Evolutionary conservation across 257 asterid species (phyloP).

Genomic region (Gentiana straminea): DNA sequence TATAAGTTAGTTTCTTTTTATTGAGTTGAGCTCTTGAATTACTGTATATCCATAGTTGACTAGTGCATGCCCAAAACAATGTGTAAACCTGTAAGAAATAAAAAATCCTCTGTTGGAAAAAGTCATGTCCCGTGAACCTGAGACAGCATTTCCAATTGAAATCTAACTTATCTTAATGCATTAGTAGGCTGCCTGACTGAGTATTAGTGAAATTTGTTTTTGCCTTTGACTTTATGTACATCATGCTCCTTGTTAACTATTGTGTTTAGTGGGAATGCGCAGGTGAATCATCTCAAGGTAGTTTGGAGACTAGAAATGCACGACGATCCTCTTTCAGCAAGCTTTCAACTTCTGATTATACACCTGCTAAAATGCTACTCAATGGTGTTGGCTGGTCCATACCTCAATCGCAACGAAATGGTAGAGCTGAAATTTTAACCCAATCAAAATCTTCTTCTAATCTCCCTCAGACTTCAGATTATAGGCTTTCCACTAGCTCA

Average conservation of each 20-base stretch:
- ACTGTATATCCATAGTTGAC: no score
- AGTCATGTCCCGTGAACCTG: no score
- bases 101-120: no score
- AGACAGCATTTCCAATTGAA: no score
- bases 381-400: slow-evolving; percentile 86
- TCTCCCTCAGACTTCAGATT: slow-evolving; percentile 37
- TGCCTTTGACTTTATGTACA: background rate
- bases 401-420: slow-evolving; percentile 69
- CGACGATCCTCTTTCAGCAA: slow-evolving; percentile 34
- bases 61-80: no score
- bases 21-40: no score
- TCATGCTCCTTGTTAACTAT: slow-evolving; percentile 18
- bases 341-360: slow-evolving; percentile 39
- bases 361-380: slow-evolving; percentile 56
- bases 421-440: slow-evolving; percentile 27
- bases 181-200: background rate
- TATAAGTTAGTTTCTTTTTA: no score
- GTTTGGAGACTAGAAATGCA: slow-evolving; percentile 36
- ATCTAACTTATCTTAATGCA: no score
- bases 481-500: slow-evolving; percentile 34
- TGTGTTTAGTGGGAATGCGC: slow-evolving; percentile 73
- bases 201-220: slow-evolving; percentile 6
- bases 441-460: slow-evolving; percentile 24
- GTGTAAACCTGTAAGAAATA: no score
- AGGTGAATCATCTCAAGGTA: slow-evolving; percentile 52